These are phyloP conservation scores for Cicer yamashitae DNA, from an alignment of 306 rosid genomes.

Conservation along the genomic window DNA sequence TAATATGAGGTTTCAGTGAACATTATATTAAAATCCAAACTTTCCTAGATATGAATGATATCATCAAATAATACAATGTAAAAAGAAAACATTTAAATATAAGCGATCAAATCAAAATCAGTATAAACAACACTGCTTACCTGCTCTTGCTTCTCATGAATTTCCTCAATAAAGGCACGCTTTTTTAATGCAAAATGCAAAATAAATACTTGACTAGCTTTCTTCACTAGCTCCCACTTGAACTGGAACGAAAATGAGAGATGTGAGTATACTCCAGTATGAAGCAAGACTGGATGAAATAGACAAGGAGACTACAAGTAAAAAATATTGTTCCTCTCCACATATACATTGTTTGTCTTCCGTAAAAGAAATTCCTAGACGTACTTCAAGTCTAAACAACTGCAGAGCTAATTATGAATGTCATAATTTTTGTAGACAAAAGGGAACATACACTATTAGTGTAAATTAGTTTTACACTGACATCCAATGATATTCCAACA, in stretches of 20 bases:
- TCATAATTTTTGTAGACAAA: too few relatives aligned
- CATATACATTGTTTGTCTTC: neutral
- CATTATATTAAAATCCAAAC: conserved; percentile 74
- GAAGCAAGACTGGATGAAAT: conserved; percentile 36
- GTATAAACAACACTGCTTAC: conserved; percentile 46
- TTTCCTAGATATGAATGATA: conserved; percentile 49
- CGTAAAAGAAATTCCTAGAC: conserved; percentile 19
- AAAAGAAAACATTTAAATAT: conserved; percentile 15
- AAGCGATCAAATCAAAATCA: conserved; percentile 29
- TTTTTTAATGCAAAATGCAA: conserved; percentile 93
- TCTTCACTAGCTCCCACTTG: conserved; percentile 96
- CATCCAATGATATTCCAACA: too few relatives aligned
- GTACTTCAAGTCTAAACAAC: conserved; percentile 27
- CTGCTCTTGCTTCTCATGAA: conserved; percentile 98
- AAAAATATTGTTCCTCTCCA: conserved; percentile 11
- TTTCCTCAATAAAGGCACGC: conserved; percentile 88
- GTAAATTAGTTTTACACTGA: too few relatives aligned
- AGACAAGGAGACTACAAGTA: conserved; percentile 28
- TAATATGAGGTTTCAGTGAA: conserved; percentile 75
- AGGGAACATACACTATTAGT: too few relatives aligned
- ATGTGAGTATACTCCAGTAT: conserved; percentile 44
- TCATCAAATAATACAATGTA: conserved; percentile 45
- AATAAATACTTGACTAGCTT: conserved; percentile 88
- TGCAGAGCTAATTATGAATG: conserved; percentile 8
- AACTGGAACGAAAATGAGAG: conserved; percentile 64